Evolutionary conservation across 1,284 basidiomycete species (phyloP), one percentile per base, ranked within the genome.

Genomic region (Ustilago crameri): DNA sequence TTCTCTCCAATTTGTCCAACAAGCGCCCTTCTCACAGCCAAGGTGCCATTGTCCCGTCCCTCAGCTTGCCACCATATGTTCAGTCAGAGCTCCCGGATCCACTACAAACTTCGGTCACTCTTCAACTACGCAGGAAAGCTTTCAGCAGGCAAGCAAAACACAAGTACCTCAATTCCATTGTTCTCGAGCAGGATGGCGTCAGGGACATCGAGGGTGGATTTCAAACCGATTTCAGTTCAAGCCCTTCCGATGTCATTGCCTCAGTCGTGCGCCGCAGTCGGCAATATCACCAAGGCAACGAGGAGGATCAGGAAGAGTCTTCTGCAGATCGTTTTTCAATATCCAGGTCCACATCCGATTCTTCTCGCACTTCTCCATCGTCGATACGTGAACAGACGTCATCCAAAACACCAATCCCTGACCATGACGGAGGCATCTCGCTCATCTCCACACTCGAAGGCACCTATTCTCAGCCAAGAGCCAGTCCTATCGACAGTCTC

Each of bases 401-500:
- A 9, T 62, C 54, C 32, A 59, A 23, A 18, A 54, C 44, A 14
- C 63, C 69, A 0, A 17, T 73, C 3, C 64, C 69, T 9, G 76
- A 75, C 35, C 35, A 71, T 22, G 56, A 71, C 26, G 75, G 75
- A 22, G 74, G 66, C 37, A 47, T 60, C 40, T 72, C 50, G 44
- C 55, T 65, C 54, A 64, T 61, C 47, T 68, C 52, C 17, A 57
- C 57, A 2, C 50, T 67, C 10, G 58, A 66, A 48, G 58, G 66
- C 9, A 45, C 37, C 3, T 38, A 66, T 34, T 46, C 49, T 8
- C 52, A 63, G 20, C 63, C 62, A 15, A 48, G 74, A 12, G 65
- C 71, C 5, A 63, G 66, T 32, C 73, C 77, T 1, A 80, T 83
- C 48, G 81, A 83, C 47, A 74, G 76, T 32, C 87, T 98, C 54